These are phyloP conservation scores for Fraxinus sp. DNA, from an alignment of 305 asterid species.

Conservation along the genomic window DNA sequence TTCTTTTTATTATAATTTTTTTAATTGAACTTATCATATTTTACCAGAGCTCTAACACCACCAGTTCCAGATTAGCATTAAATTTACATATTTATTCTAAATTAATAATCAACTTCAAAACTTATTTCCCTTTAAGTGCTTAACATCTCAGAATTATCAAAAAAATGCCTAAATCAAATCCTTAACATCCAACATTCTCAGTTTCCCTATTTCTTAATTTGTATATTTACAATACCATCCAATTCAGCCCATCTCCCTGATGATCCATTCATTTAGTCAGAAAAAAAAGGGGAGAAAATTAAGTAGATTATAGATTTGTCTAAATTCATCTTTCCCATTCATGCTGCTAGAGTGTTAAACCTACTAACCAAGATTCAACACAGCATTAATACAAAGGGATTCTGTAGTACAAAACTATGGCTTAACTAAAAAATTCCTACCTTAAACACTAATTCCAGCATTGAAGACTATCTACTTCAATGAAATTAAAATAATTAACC, in stretches of 20 bases:
- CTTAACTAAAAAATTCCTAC: conserved; percentile 30
- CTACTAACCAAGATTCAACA: conserved; percentile 27
- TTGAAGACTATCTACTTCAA: conserved; percentile 33
- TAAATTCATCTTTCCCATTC: conserved; percentile 25
- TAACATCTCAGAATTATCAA: neutral
- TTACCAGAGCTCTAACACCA: neutral
- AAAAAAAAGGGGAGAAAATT: neutral
- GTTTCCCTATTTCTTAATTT: neutral
- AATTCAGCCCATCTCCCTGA: neutral
- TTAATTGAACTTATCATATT: neutral
- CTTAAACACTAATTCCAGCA: neutral
- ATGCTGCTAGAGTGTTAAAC: conserved; percentile 36
- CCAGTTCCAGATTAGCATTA: neutral
- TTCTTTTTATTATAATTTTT: neutral
- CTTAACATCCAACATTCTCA: neutral
- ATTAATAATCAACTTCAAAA: neutral
- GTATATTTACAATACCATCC: neutral
- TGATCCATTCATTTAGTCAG: neutral
- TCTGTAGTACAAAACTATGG: conserved; percentile 24
- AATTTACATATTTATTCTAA: neutral
- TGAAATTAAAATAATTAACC: conserved; percentile 37
- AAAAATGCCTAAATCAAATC: neutral
- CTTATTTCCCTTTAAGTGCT: neutral
- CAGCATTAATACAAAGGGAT: conserved; percentile 35
- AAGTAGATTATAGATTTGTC: neutral